Evolutionary conservation across 352 stramenopile genomes (phyloP).

Genomic region (Phytophthora brassicae): DNA sequence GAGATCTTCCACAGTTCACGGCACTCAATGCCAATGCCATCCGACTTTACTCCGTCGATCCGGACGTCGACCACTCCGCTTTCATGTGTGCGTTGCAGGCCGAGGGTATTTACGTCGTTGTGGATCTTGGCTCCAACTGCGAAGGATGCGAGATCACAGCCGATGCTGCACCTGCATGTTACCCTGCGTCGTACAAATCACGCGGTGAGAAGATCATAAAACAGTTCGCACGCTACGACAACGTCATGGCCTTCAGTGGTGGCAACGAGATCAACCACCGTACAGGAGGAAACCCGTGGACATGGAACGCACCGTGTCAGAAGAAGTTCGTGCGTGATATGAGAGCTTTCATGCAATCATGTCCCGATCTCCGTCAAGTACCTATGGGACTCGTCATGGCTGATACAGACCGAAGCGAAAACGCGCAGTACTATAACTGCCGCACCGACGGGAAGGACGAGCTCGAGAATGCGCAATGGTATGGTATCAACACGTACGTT

Average conservation of each 20-base stretch:
- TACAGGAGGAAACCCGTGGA: slow-evolving; percentile 38
- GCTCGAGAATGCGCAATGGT: slow-evolving; percentile 83
- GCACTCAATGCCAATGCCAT: slow-evolving; percentile 76
- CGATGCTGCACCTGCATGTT: slow-evolving; percentile 52
- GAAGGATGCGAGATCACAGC: slow-evolving; percentile 64
- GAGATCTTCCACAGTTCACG: slow-evolving; percentile 68
- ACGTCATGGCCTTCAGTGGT: slow-evolving; percentile 75
- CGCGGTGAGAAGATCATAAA: slow-evolving; percentile 81
- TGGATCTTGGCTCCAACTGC: slow-evolving; percentile 68
- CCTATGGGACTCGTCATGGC: slow-evolving; percentile 77
- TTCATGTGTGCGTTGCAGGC: slow-evolving; percentile 86
- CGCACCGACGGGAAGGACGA: slow-evolving; percentile 53
- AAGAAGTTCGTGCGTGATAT: slow-evolving; percentile 91
- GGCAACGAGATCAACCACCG: slow-evolving; percentile 87
- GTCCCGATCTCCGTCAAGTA: slow-evolving; percentile 59
- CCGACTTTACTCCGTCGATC: slow-evolving; percentile 82
- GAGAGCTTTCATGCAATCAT: slow-evolving; percentile 67
- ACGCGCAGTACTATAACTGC: slow-evolving; percentile 87
- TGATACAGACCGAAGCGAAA: slow-evolving; percentile 57
- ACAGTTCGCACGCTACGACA: slow-evolving; percentile 82
- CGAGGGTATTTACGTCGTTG: slow-evolving; percentile 77
- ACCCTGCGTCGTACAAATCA: slow-evolving; percentile 66
- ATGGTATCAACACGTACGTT: slow-evolving; percentile 84
- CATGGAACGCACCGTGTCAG: slow-evolving; percentile 79
- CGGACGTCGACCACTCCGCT: slow-evolving; percentile 60